Base-by-base conservation (phyloP, 768 basidiomycete genomes). In the Phanerochaete sordida region DNA sequence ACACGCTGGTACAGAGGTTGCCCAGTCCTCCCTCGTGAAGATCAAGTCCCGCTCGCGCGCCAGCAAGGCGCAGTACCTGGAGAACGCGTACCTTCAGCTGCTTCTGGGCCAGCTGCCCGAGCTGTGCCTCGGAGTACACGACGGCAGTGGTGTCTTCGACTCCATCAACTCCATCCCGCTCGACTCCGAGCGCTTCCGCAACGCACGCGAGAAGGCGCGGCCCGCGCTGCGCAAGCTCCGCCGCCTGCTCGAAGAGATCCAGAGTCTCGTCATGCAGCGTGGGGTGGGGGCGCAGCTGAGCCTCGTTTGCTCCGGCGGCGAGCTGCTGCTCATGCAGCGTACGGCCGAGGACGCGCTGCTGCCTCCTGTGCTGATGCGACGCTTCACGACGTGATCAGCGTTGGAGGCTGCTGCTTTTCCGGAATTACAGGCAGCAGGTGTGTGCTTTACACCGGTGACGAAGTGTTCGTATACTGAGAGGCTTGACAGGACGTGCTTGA, bases 101-200 rank as follows among this genome's bases (percentile, higher is more conserved):
- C 86, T 80, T 67, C 78, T 91, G 57, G 88, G 90, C 4, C 85
- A 86, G 67, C 90, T 86, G 0, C 73, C 79, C 1, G 79, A 83
- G 63, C 78, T 86, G 58, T 85, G 81, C 66, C 73, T 88, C 55
- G 88, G 81, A 0, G 71, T 80, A 44, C 88, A 91, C 68, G 65
- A 75, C 13, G 69, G 76, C 2, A 89, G 88, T 0, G 71, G 44
- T 0, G 90, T 90, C 69, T 64, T 68, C 3, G 68, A 72, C 8
- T 72, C 87, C 7, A 72, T 77, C 52, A 86, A 86, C 69, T 66
- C 71, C 56, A 66, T 70, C n/a, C 58, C 75, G 47, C 9, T 7
- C 35, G 68, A 64, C 2, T 51, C 53, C 21, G 59, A 65, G 54
- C 30, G n/a, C 31, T 54, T 5, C 50, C 12, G 8, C 50, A 16